Conservation (phyloP, 441 rosid genomes). For the California macrophylla region DNA sequence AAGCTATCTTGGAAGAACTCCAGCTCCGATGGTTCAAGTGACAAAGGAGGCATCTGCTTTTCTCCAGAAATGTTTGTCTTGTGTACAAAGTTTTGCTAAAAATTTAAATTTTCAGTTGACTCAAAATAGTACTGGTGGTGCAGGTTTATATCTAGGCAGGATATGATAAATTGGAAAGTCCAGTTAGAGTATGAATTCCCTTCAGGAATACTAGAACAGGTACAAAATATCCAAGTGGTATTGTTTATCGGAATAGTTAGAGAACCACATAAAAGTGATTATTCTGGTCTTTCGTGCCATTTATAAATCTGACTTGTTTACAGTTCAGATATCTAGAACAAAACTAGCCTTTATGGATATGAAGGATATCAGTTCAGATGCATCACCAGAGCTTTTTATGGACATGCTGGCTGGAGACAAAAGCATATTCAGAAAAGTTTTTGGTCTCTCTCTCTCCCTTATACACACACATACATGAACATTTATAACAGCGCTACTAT, state of each 20-base stretch:
- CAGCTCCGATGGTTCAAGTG: constrained; percentile 27
- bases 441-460: constrained; percentile 41
- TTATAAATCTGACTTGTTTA: constrained; percentile 69
- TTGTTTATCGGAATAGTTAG: background rate
- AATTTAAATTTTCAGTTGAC: constrained; percentile 3
- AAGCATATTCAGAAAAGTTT: constrained; percentile 72
- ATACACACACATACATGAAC: background rate
- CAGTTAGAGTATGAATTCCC: constrained; percentile 51
- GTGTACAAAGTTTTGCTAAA: background rate
- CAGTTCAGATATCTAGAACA: constrained; percentile 95
- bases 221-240: constrained; percentile 23
- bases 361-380: constrained; percentile 49
- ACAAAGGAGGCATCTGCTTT: constrained; percentile 26
- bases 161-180: constrained; percentile 77
- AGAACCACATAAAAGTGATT: constrained; percentile 12
- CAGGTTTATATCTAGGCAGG: constrained; percentile 63
- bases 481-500: background rate
- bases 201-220: constrained; percentile 51
- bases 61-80: constrained; percentile 55
- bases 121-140: constrained; percentile 20
- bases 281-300: constrained; percentile 26
- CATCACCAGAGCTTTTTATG: constrained; percentile 52
- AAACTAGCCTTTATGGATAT: constrained; percentile 69
- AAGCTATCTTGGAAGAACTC: constrained; percentile 30
- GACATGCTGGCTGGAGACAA: constrained; percentile 61